A percentile compares a stretch with the other conserved stretches of the same genome.
Evolutionary conservation across 129 eudicot genomes (phyloP).

Genomic region (Glebionis coronaria): DNA sequence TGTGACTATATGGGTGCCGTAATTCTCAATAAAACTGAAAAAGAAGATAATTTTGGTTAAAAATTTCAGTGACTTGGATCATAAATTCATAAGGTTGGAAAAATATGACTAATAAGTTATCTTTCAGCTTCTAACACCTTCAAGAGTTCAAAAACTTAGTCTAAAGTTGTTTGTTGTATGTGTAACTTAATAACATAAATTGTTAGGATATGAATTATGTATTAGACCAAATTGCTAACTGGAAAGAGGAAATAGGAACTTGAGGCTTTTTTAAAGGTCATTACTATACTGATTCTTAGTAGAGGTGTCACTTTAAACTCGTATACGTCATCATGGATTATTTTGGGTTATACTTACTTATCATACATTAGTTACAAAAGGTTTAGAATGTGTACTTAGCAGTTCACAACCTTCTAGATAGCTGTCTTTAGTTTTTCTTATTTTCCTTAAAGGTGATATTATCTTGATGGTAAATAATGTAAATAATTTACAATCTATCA

Average conservation of each 20-base stretch:
- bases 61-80: not conserved
- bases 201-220: not conserved
- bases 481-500: no score
- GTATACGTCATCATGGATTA: not conserved
- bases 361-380: not conserved
- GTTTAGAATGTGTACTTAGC: not conserved
- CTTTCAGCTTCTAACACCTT: constrained; percentile 6
- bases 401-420: not conserved
- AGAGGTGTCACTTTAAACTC: not conserved
- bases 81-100: not conserved
- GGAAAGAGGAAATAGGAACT: not conserved
- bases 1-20: constrained; percentile 90
- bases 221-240: not conserved
- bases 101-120: not conserved
- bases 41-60: constrained; percentile 8
- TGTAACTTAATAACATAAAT: constrained; percentile 1
- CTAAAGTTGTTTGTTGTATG: not conserved
- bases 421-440: not conserved
- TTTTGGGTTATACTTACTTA: not conserved
- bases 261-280: not conserved
- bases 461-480: not conserved
- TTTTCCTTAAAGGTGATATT: not conserved
- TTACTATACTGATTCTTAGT: not conserved
- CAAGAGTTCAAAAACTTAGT: not conserved
- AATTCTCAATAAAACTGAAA: constrained; percentile 88